Evolutionary conservation across 192 early-diverging fungal genomes (phyloP).

Genomic region (Rhizophagus prolifer): DNA sequence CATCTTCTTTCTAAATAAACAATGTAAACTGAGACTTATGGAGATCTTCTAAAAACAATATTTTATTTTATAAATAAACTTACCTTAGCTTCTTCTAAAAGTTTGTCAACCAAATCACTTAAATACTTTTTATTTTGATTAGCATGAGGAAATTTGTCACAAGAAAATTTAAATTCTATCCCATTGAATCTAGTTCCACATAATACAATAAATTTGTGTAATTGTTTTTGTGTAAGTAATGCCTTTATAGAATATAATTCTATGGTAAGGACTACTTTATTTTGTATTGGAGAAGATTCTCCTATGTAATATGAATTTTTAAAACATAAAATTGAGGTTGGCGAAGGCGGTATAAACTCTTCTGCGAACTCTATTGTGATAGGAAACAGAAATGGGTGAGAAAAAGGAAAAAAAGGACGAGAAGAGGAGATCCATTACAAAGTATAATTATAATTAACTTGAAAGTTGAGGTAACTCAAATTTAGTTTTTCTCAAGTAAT

Average conservation of each 20-base stretch:
- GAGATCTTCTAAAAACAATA: background rate
- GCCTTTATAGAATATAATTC: slow-evolving; percentile 40
- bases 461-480: slow-evolving; percentile 60
- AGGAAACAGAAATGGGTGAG: background rate
- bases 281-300: slow-evolving; percentile 51
- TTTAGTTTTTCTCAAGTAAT: slow-evolving; percentile 56
- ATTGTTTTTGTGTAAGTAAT: slow-evolving; percentile 42
- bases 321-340: slow-evolving; percentile 50
- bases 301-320: slow-evolving; percentile 52
- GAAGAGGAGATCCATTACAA: background rate
- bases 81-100: slow-evolving; percentile 60
- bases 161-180: slow-evolving; percentile 54
- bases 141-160: slow-evolving; percentile 52
- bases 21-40: background rate
- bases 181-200: slow-evolving; percentile 61
- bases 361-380: slow-evolving; percentile 46
- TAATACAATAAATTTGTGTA: slow-evolving; percentile 63
- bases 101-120: slow-evolving; percentile 45
- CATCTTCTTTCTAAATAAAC: slow-evolving; percentile 8
- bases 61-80: background rate
- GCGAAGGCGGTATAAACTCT: slow-evolving; percentile 51
- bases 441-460: slow-evolving; percentile 41
- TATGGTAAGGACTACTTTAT: slow-evolving; percentile 55
- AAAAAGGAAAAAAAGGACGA: background rate
- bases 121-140: slow-evolving; percentile 62